Evolutionary conservation across 2,329 filamentous ascomycete genomes (phyloP).

Genomic region (Aspergillus latus): DNA sequence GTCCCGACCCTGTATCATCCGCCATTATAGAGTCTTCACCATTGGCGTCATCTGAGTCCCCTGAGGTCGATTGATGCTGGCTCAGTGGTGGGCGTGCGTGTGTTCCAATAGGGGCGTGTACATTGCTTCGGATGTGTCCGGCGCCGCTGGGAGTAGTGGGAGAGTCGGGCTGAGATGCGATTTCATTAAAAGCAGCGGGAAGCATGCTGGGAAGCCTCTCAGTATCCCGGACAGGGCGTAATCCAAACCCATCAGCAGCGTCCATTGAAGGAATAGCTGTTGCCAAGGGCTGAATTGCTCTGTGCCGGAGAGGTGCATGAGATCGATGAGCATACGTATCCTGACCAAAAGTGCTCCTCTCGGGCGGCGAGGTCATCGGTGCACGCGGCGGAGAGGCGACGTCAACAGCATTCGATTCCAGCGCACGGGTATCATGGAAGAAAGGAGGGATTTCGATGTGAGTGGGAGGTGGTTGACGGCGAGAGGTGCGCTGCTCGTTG

Average conservation of each 20-base stretch:
- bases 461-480: conserved; percentile 79
- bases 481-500: conserved; percentile 58
- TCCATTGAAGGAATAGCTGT: conserved; percentile 68
- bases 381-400: conserved; percentile 63
- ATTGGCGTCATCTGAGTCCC: conserved; percentile 81
- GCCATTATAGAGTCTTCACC: conserved; percentile 77
- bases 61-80: conserved; percentile 83
- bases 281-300: conserved; percentile 65
- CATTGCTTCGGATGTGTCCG: conserved; percentile 56
- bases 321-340: conserved; percentile 52
- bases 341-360: conserved; percentile 64
- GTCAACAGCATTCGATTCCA: conserved; percentile 57
- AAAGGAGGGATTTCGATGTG: conserved; percentile 73
- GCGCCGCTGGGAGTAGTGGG: conserved; percentile 80
- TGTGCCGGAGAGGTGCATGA: conserved; percentile 52
- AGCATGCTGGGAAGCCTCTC: conserved; percentile 84
- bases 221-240: conserved; percentile 75
- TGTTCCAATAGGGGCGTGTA: conserved; percentile 58
- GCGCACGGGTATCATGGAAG: conserved; percentile 48
- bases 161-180: conserved; percentile 87
- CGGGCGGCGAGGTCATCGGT: conserved; percentile 68
- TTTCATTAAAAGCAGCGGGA: conserved; percentile 64
- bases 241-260: conserved; percentile 66
- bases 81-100: conserved; percentile 79
- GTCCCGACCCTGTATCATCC: conserved; percentile 56